Base-by-base conservation (phyloP, 164 flowering plant species). In the Tinospora cordifolia region DNA sequence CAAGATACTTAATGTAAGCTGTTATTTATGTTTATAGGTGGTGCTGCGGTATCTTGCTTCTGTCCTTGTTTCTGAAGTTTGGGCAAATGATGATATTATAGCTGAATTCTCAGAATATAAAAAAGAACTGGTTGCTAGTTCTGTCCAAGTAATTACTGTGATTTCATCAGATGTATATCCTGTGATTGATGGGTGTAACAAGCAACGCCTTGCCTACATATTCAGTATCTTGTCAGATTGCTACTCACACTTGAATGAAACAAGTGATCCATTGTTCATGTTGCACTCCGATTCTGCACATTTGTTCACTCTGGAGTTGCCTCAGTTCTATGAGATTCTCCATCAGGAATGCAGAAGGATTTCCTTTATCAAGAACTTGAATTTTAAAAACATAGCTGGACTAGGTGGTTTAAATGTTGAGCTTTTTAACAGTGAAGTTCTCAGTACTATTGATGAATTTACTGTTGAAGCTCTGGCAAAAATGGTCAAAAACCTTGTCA, bases 341-440 rank as follows among this genome's bases (percentile, higher is more conserved):
- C 88, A 79, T 81, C 84, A 89, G 76, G 97, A 90, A 81, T 94
- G 99, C 72, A 64, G 63, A 66, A 84, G 86, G 75, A 83, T 92
- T 63, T 82, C 98, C 67, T 84, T 84, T 69, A 77, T 94, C 34
- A 72, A 75, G 72, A 77, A 76, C 68, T 78, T 94, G 72, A 81
- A 94, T 83, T 92, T 92, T 80, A 94, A 94, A 83, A 88, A 88
- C 69, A 82, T 94, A 80, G 92, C 87, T 41, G 88, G 85, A 49
- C 77, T 91, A 72, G 78, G 77, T 71, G 87, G 82, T 68, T 76
- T 90, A 75, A 89, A 90, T 77, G 75, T 81, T 63, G 74, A 80
- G 71, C 75, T 71, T 73, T 88, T 94, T 71, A 84, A 73, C 65
- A 65, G 63, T 64, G 97, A 94, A 84, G 83, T 94, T 41, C 83